Base-by-base conservation (phyloP, 2,329 filamentous ascomycete species). In the Phialemonium atrogriseum region DNA sequence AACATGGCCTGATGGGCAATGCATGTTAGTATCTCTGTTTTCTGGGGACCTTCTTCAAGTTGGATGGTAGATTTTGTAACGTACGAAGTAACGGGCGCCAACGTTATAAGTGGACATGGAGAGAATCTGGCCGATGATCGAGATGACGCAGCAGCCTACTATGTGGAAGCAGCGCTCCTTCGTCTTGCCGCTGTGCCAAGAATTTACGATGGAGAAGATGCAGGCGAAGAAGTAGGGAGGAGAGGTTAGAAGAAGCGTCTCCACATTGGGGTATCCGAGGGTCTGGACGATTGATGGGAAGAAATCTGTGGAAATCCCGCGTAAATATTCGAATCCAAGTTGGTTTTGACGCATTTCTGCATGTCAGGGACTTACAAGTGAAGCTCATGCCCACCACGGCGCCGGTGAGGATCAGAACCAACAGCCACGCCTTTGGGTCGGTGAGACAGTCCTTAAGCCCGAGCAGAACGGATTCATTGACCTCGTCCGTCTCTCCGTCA, bases 201-300 rank as follows among this genome's bases (percentile, higher is more conserved):
- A 45, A 15, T 46, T 39, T 21, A 33, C 28, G 26, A 54, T 36
- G 3, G 44, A 37, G 3, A 40, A 37, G 7, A 47, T 28, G 12
- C 38, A 44, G n/a, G 49, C 45, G 26, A 59, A 38, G 8, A 53
- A 39, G 36, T 55, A 59, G 1, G 54, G 53, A 11, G 52, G 51
- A 7, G 45, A 42, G n/a, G 48, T 46, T n/a, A 51, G 42, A 2
- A 50, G 38, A 7, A 52, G 50, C 0, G 59, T 58, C 24, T 47
- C 44, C 10, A 52, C 57, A 2, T 41, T 47, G 33, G 43, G 50
- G 43, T 54, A 59, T 7, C 55, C 52, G 5, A 59, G 47, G 1
- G 56, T 57, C 11, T 47, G 46, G 19, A 56, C 53, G 10, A 60
- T 49, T 1, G 46, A 51, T 2, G 53, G 53, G 12, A 57, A 40